Evolutionary conservation across 2,329 filamentous ascomycete genomes (phyloP).

Genomic region (Pyricularia grisea): DNA sequence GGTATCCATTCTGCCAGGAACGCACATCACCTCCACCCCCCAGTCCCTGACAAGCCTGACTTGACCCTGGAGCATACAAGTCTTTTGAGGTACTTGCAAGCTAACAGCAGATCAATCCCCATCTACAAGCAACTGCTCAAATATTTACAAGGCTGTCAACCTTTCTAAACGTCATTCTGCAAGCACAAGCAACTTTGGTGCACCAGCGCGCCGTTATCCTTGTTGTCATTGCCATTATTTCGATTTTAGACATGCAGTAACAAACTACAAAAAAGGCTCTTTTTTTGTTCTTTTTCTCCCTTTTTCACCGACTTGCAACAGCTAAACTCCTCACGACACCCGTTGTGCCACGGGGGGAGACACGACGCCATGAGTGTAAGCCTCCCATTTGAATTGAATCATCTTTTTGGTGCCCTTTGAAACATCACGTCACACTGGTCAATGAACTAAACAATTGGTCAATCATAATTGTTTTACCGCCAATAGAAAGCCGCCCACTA

Average conservation of each 20-base stretch:
- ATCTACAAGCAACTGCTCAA: not conserved
- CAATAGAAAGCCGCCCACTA: constrained; percentile 67
- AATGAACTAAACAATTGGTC: not conserved
- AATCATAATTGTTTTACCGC: not conserved
- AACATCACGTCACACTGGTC: not conserved
- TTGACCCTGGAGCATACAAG: not conserved
- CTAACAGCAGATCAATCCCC: not conserved
- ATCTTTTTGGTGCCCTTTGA: not conserved
- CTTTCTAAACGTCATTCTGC: not conserved
- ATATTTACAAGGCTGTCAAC: not conserved
- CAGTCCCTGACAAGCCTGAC: not conserved
- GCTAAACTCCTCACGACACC: not conserved
- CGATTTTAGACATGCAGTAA: not conserved
- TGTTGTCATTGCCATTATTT: not conserved
- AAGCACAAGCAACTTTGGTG: not conserved
- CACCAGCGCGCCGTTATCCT: not conserved
- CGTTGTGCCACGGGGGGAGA: not conserved
- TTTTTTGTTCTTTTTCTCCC: not conserved
- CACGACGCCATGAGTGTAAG: constrained; percentile 5
- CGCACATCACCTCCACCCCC: not conserved
- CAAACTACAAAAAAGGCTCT: not conserved
- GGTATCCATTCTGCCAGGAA: not conserved
- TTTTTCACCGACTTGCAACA: not conserved
- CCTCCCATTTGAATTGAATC: not conserved
- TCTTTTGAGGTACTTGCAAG: not conserved